Evolutionary conservation across 768 basidiomycete species (phyloP).

Genomic region (Suillus placidus): DNA sequence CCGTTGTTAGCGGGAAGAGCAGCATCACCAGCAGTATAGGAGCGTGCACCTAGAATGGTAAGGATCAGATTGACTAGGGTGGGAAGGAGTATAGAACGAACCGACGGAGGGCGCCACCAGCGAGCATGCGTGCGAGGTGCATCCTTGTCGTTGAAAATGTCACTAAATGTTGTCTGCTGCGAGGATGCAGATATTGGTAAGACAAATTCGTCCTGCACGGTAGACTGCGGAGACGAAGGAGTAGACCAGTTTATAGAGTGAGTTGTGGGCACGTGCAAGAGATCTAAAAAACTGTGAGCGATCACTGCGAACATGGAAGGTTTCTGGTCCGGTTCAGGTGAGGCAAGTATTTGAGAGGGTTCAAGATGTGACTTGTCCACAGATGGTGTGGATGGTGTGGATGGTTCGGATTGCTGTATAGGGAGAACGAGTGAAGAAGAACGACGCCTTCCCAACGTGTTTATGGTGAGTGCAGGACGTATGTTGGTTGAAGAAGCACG

Average conservation of each 20-base stretch:
- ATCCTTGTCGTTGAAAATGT: constrained; percentile 44
- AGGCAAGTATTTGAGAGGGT: constrained; percentile 11
- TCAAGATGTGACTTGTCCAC: constrained; percentile 4
- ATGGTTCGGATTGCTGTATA: constrained; percentile 23
- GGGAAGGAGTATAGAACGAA: constrained; percentile 27
- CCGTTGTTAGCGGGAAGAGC: constrained; percentile 70
- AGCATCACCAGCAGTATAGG: constrained; percentile 73
- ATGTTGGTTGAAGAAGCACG: constrained; percentile 65
- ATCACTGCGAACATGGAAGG: constrained; percentile 56
- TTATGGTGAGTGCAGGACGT: constrained; percentile 51
- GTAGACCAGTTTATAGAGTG: constrained; percentile 43
- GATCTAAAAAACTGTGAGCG: constrained; percentile 52
- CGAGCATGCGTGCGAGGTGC: constrained; percentile 30
- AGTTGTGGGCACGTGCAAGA: constrained; percentile 51
- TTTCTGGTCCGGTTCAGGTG: constrained; percentile 17
- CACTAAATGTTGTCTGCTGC: constrained; percentile 47
- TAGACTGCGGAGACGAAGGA: constrained; percentile 48
- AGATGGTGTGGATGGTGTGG: constrained; percentile 14
- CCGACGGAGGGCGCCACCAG: constrained; percentile 37
- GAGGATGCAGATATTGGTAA: constrained; percentile 61
- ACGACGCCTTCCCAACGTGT: constrained; percentile 57
- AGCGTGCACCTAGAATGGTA: constrained; percentile 46
- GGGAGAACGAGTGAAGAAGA: constrained; percentile 51
- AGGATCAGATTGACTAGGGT: constrained; percentile 16
- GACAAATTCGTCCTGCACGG: constrained; percentile 44